Evolutionary conservation across 108 stramenopile species (phyloP).

Genomic region (Fistulifera solaris): DNA sequence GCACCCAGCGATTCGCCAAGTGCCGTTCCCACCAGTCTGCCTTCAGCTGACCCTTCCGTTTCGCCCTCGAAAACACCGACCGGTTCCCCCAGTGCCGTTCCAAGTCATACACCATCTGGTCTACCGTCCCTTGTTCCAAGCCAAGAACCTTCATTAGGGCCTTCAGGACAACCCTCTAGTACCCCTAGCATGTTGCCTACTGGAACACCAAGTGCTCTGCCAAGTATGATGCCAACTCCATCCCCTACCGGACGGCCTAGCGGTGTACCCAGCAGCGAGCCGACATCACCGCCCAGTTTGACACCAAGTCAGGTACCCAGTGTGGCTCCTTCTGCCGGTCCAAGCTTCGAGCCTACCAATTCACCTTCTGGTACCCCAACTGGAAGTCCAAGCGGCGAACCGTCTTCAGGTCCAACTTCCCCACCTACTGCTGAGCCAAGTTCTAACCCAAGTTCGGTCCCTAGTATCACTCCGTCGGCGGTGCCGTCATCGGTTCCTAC

Average conservation of each 20-base stretch:
- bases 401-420: not conserved
- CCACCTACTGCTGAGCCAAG: not conserved
- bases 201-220: not conserved
- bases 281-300: not conserved
- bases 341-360: not conserved
- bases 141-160: not conserved
- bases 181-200: not conserved
- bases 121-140: not conserved
- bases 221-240: not conserved
- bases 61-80: not conserved
- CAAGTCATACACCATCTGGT: not conserved
- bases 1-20: no score
- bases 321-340: not conserved
- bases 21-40: not conserved
- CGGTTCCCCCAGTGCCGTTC: not conserved
- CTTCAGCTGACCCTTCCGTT: not conserved
- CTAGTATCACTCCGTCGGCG: not conserved
- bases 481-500: no score
- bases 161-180: not conserved
- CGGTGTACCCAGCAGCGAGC: not conserved
- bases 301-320: conserved; percentile 1
- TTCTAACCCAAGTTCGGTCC: not conserved
- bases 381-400: not conserved
- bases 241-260: not conserved
- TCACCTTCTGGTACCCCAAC: not conserved